These are phyloP conservation scores for Kodamaea ohmeri DNA, from an alignment of 1,139 yeast species.

Conservation along the genomic window DNA sequence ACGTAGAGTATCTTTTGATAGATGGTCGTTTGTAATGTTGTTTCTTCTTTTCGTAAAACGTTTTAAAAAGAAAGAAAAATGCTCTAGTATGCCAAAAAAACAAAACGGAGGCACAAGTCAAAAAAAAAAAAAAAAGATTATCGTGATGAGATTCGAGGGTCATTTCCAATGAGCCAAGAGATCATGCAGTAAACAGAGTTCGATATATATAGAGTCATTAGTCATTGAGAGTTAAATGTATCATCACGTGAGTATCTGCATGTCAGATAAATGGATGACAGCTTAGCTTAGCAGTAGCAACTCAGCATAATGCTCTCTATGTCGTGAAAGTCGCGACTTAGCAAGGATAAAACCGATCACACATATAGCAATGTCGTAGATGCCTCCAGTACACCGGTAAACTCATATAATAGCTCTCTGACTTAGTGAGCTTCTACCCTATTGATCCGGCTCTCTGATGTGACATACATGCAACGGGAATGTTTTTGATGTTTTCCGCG, in stretches of 20 bases:
- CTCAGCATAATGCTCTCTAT: not conserved
- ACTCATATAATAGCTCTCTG: too few relatives aligned
- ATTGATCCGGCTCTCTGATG: too few relatives aligned
- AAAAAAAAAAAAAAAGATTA: slow-evolving; percentile 8
- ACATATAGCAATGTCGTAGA: not conserved
- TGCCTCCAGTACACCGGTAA: too few relatives aligned
- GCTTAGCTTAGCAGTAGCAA: slow-evolving; percentile 2
- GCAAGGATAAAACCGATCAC: not conserved
- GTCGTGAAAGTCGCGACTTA: slow-evolving; percentile 2
- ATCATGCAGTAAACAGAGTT: too few relatives aligned
- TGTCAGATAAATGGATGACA: slow-evolving; percentile 1
- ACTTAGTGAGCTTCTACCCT: too few relatives aligned
- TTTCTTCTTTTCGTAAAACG: slow-evolving; percentile 10
- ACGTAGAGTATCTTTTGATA: slow-evolving; percentile 1
- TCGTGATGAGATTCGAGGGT: slow-evolving; percentile 3
- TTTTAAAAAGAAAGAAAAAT: slow-evolving; percentile 12
- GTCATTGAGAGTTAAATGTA: too few relatives aligned
- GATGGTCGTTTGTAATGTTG: slow-evolving; percentile 10
- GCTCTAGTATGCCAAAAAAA: slow-evolving; percentile 8
- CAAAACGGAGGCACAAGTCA: slow-evolving; percentile 3
- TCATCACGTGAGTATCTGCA: too few relatives aligned
- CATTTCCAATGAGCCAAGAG: not conserved
- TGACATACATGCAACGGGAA: too few relatives aligned
- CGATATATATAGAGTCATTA: too few relatives aligned
- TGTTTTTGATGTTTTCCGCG: too few relatives aligned